A percentile compares a stretch with the other conserved stretches of the same genome.
phyloP scores from a whole-genome alignment of 2,329 filamentous ascomycete species.

The Emericellopsis atlantica region DNA sequence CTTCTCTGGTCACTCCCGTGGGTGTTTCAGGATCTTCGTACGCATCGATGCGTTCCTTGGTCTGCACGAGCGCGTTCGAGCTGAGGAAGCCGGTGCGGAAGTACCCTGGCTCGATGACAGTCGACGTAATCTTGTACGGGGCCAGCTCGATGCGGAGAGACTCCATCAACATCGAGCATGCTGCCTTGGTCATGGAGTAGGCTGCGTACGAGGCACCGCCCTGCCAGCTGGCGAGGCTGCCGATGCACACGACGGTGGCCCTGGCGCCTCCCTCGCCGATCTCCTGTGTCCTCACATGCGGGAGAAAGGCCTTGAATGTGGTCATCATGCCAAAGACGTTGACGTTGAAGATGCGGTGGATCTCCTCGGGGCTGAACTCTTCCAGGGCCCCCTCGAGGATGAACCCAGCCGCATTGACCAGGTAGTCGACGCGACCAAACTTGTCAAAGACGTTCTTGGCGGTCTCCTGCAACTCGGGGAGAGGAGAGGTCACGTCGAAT shows the following conservation, averaged over 20 bases:
- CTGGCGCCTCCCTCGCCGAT: constrained; percentile 10
- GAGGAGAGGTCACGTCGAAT: constrained; percentile 32
- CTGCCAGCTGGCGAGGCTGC: constrained; percentile 31
- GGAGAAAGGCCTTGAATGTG: constrained; percentile 32
- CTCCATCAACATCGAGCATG: constrained; percentile 30
- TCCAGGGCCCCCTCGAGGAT: constrained; percentile 28
- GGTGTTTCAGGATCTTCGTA: constrained; percentile 17
- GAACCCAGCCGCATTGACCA: constrained; percentile 34
- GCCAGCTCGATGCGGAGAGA: constrained; percentile 27
- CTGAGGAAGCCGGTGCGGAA: constrained; percentile 38
- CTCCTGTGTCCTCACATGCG: constrained; percentile 27
- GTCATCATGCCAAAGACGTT: constrained; percentile 41
- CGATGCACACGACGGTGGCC: constrained; percentile 27
- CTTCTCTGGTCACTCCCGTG: constrained; percentile 12
- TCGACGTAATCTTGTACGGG: constrained; percentile 28
- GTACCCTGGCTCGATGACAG: constrained; percentile 35
- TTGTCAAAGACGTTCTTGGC: constrained; percentile 18
- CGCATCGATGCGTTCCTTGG: constrained; percentile 16
- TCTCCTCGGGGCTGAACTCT: constrained; percentile 22
- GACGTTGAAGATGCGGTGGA: constrained; percentile 29
- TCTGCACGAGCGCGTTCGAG: constrained; percentile 11
- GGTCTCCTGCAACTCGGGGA: constrained; percentile 18
- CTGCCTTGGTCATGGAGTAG: constrained; percentile 31
- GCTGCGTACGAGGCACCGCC: constrained; percentile 23
- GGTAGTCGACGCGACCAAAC: constrained; percentile 28